Conservation (phyloP, 2,329 filamentous ascomycete species). For the Botrytis aclada region DNA sequence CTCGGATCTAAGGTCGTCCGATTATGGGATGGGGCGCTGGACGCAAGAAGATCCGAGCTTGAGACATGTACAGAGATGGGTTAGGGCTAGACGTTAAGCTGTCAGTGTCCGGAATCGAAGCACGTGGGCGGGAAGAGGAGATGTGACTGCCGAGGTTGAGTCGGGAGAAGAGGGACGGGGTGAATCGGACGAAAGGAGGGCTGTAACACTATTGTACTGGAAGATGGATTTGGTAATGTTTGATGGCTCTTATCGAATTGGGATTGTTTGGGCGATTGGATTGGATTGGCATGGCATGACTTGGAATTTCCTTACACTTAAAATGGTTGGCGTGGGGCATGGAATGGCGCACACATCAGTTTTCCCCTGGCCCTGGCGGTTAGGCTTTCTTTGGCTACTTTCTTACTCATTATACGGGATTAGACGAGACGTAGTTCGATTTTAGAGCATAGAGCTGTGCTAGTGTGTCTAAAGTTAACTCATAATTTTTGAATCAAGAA, state of each 20-base stretch:
- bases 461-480: constrained; percentile 2
- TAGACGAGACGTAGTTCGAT: not conserved
- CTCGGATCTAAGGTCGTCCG: constrained; percentile 51
- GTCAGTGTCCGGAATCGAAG: not conserved
- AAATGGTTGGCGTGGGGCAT: constrained; percentile 12
- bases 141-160: not conserved
- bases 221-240: not conserved
- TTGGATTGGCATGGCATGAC: not conserved
- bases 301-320: not conserved
- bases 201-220: constrained; percentile 5
- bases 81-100: constrained; percentile 43
- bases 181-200: not conserved
- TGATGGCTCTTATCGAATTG: not conserved
- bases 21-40: constrained; percentile 58
- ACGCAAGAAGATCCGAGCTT: constrained; percentile 60
- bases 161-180: not conserved
- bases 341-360: constrained; percentile 19
- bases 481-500: not conserved
- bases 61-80: constrained; percentile 56
- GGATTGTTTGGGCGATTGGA: not conserved
- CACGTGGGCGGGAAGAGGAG: not conserved
- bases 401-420: not conserved
- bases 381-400: constrained; percentile 1
- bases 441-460: constrained; percentile 16
- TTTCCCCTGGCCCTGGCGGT: constrained; percentile 15